Base-by-base conservation (phyloP, 768 basidiomycete species). In the Calocera cornea region DNA sequence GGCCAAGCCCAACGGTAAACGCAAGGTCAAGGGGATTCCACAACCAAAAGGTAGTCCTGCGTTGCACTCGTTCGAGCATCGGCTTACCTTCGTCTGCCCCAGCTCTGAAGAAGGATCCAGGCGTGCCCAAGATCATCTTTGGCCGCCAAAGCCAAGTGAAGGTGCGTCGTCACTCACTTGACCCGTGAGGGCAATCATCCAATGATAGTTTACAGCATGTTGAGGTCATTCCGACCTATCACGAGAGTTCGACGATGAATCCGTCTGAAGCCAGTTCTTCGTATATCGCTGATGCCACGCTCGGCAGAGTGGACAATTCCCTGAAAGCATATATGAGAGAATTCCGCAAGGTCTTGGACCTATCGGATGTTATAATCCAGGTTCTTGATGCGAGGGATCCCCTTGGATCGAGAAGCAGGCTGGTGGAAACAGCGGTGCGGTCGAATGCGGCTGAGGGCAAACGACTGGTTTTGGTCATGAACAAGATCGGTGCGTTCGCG, bases 361-460 rank as follows among this genome's bases (percentile, higher is more conserved):
- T 94, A 73, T 88, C 89, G 70, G 95, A 98, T 74, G 89, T 99
- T 34, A 78, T 98, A 64, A 81, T 98, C 50, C 87, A 81, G 72
- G 80, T 81, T 0, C 81, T 98, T 17, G 97, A 98, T 77, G 95
- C 95, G 0, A 81, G 95, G 41, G 95, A 98, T 79, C 95, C 97
- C 1, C 89, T 95, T 68, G 95, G 95, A 0, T 95, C 92, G 44
- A 78, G 95, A 70, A 95, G 92, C 77, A 82, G 88, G 65, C 81
- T 95, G 41, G 93, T 98, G 2, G 97, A 99, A 75, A 92, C 95
- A 73, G 95, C 97, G 75, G 93, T 97, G 0, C 80, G 89, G 50
- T 80, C 91, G 70, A 82, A 90, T 38, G 93, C 95, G 74, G 80
- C 79, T 27, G 90, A 95, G 70, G 90, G 94, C 8, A 99, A 99